Evolutionary conservation across 352 stramenopile genomes (phyloP).

Genomic region (Thalassiosira mediterranea): DNA sequence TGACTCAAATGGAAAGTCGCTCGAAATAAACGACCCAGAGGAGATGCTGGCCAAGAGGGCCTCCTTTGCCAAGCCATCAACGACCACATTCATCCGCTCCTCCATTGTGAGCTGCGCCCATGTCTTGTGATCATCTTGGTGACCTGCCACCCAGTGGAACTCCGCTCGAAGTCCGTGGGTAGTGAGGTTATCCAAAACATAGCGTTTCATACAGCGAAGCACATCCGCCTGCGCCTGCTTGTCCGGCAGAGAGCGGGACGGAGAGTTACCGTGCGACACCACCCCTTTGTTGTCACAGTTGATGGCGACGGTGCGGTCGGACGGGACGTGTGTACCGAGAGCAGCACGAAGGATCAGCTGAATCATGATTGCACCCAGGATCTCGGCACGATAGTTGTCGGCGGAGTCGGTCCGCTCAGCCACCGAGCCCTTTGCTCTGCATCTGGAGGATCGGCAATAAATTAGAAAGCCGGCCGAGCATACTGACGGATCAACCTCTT

Average conservation of each 20-base stretch:
- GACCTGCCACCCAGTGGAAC: slow-evolving; percentile 8
- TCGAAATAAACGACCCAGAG: background rate
- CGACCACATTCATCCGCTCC: slow-evolving; percentile 9
- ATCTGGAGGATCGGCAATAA: background rate
- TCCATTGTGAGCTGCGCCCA: background rate
- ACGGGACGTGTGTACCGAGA: no score
- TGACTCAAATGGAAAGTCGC: slow-evolving; percentile 19
- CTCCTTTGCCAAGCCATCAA: background rate
- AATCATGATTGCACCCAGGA: slow-evolving; percentile 7
- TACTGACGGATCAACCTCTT: background rate
- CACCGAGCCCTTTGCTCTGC: background rate
- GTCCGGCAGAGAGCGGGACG: slow-evolving; percentile 2
- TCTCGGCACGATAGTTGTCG: slow-evolving; percentile 17
- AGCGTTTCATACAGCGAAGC: slow-evolving; percentile 2
- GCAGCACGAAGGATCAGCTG: slow-evolving; percentile 24
- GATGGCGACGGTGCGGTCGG: background rate
- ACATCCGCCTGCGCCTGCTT: slow-evolving; percentile 30
- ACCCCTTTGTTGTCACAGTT: slow-evolving; percentile 12
- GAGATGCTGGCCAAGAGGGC: background rate
- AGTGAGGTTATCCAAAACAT: background rate
- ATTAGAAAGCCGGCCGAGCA: slow-evolving; percentile 5
- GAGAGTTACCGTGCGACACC: slow-evolving; percentile 21
- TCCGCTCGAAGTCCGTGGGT: background rate
- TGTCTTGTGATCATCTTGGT: slow-evolving; percentile 13
- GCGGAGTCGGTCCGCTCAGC: background rate